Percentiles rank a stretch among this genome's conserved stretches.
These are phyloP conservation scores for Clarireedia monteithiana DNA, from an alignment of 2,329 filamentous ascomycete species.

Conservation along the genomic window DNA sequence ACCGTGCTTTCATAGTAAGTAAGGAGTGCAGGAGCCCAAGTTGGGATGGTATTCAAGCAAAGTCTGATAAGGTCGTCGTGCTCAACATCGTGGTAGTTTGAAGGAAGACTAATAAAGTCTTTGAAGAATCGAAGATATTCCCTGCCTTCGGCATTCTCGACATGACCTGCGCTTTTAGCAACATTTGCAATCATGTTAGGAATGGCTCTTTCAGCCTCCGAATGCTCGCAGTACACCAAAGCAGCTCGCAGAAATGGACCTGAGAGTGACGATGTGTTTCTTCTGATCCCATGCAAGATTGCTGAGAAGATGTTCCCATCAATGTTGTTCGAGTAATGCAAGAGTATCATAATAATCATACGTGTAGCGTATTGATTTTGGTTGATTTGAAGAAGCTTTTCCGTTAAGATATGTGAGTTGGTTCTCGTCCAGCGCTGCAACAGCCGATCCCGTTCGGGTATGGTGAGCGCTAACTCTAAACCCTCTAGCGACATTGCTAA, in stretches of 20 bases:
- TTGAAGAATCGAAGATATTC: slow-evolving; percentile 29
- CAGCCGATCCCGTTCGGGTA: slow-evolving; percentile 39
- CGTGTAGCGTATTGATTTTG: slow-evolving; percentile 46
- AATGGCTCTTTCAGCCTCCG: slow-evolving; percentile 16
- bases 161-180: slow-evolving; percentile 16
- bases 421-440: slow-evolving; percentile 35
- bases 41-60: slow-evolving; percentile 34
- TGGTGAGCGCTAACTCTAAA: slow-evolving; percentile 35
- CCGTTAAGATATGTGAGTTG: slow-evolving; percentile 46
- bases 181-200: slow-evolving; percentile 18
- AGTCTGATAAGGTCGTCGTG: slow-evolving; percentile 27
- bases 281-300: slow-evolving; percentile 25
- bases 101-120: slow-evolving; percentile 15
- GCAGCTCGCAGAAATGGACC: slow-evolving; percentile 27
- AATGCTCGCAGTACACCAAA: slow-evolving; percentile 24
- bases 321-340: slow-evolving; percentile 38
- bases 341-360: slow-evolving; percentile 49
- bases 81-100: slow-evolving; percentile 30
- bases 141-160: slow-evolving; percentile 25
- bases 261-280: slow-evolving; percentile 8
- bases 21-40: slow-evolving; percentile 45
- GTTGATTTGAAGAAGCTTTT: slow-evolving; percentile 57
- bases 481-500: not conserved
- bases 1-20: slow-evolving; percentile 40
- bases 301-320: slow-evolving; percentile 42